Base-by-base conservation (phyloP, 768 basidiomycete genomes). In the Lentinula aciculospora region DNA sequence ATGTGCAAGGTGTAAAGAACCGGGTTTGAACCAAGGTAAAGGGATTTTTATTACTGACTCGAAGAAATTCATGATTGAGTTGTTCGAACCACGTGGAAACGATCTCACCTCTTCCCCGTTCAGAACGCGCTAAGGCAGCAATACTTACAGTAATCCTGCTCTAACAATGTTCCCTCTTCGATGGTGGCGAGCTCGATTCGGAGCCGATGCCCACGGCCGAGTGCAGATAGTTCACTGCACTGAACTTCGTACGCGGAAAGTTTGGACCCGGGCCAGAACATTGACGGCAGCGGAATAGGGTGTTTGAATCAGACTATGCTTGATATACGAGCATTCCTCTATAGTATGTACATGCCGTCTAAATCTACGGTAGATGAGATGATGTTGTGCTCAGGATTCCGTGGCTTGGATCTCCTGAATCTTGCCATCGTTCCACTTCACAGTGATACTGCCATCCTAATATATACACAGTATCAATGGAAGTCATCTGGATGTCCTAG, bases 371-470 rank as follows among this genome's bases (percentile, higher is more conserved):
- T 21, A 23, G 12, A 21, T 50, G 42, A 6, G 1, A 6, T 1
- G 9, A n/a, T 21, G 9, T 39, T 6, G 13, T 21, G 5, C 9
- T 32, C n/a, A 50, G 31, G 29, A 32, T 3, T 53, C 15, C 3
- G 19, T 36, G 15, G 34, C 32, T 36, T n/a, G 34, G 15, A 74
- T 58, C 39, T 74, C 64, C 60, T 79, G 77, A 1, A 74, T 64
- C 15, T 66, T 68, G 5, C 84, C 85, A 67, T 84, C 81, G 39
- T 72, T 69, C 69, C 71, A 78, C 66, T 80, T 81, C 28, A 87
- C 76, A 0, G 85, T 85, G 15, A 90, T 84, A 53, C 83, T 85
- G 0, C 88, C 88, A 64, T 89, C 85, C 84, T 88, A 62, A 25
- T 23, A n/a, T 13, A 21, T 23, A 7, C 50, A 53, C 32, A 1